Percentiles rank a stretch among this genome's conserved stretches.
Evolutionary conservation across 768 basidiomycete genomes (phyloP).

Genomic region (Cystobasidium tubakii): DNA sequence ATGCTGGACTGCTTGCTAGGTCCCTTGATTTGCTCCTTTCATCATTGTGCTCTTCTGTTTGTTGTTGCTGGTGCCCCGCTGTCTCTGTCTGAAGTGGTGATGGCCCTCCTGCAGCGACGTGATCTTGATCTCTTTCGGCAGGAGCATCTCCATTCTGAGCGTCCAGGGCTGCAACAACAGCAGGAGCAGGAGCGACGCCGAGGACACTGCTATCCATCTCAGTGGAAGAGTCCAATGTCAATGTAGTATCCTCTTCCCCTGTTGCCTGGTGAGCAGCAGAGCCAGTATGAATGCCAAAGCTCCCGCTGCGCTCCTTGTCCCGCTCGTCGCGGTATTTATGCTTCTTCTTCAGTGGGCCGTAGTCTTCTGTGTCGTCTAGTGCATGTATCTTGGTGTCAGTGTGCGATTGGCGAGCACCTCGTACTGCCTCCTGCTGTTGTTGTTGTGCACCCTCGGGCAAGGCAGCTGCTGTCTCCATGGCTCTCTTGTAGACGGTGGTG

Average conservation of each 20-base stretch:
- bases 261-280: background rate
- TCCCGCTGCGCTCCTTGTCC: constrained; percentile 8
- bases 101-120: background rate
- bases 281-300: background rate
- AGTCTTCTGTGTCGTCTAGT: background rate
- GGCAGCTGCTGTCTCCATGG: constrained; percentile 5
- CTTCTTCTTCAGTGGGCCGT: constrained; percentile 17
- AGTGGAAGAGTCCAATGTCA: background rate
- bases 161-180: background rate
- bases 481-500: background rate
- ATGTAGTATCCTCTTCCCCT: background rate
- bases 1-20: background rate
- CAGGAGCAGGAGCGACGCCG: background rate
- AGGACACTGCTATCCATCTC: background rate
- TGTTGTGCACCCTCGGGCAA: background rate
- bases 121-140: background rate
- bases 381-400: background rate
- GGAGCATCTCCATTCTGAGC: background rate
- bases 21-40: background rate
- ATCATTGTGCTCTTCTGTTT: background rate
- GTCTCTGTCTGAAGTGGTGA: background rate
- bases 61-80: background rate
- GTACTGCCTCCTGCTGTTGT: background rate
- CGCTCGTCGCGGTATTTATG: constrained; percentile 14
- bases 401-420: background rate